Evolutionary conservation across 1,284 basidiomycete species (phyloP).

Genomic region (Apiotrichum sp.): DNA sequence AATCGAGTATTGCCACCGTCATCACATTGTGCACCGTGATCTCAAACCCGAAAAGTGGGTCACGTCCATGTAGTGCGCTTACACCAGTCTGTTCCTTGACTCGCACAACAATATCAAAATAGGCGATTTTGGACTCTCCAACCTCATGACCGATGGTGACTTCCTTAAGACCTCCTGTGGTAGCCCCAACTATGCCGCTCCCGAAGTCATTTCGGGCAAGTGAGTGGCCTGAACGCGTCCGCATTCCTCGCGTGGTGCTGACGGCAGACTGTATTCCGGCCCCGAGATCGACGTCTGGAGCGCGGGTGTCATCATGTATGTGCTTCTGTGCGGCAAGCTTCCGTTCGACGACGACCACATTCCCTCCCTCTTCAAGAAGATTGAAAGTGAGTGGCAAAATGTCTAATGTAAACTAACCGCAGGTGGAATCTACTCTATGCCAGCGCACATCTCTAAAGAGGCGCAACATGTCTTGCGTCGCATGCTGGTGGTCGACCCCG

Average conservation of each 20-base stretch:
- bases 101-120: constrained; percentile 69
- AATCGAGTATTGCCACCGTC: constrained; percentile 87
- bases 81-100: constrained; percentile 50
- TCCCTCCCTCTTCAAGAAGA: constrained; percentile 83
- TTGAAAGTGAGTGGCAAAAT: constrained; percentile 59
- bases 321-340: constrained; percentile 84
- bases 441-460: constrained; percentile 67
- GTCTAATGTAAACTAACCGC: not conserved
- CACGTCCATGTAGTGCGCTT: not conserved
- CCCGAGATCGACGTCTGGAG: constrained; percentile 98
- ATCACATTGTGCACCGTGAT: constrained; percentile 93
- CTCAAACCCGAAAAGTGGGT: constrained; percentile 83
- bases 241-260: constrained; percentile 2
- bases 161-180: constrained; percentile 93
- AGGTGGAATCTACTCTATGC: constrained; percentile 69
- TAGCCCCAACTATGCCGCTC: constrained; percentile 92
- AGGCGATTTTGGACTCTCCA: constrained; percentile 89
- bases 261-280: constrained; percentile 68
- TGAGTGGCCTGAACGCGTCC: constrained; percentile 23
- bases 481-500: constrained; percentile 87
- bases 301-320: constrained; percentile 89
- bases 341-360: constrained; percentile 96
- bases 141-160: constrained; percentile 89
- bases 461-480: constrained; percentile 69
- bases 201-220: constrained; percentile 87